Base-by-base conservation (phyloP, 1,139 yeast genomes). In the Kurtzmaniella quercitrusa region DNA sequence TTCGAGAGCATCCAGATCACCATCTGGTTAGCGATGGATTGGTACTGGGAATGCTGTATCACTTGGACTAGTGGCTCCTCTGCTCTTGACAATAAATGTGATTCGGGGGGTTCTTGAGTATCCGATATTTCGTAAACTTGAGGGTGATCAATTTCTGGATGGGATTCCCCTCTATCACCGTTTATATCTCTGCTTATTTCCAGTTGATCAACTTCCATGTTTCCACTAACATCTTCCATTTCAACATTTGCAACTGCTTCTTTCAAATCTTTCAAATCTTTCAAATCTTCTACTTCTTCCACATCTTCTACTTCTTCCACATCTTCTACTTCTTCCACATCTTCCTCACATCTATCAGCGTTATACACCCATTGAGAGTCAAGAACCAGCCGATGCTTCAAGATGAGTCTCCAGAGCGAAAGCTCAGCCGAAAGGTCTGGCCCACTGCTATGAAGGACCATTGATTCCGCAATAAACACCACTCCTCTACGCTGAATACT, bases 331-430 rank as follows among this genome's bases (percentile, higher is more conserved):
- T 10, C 33, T 29, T 4, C 33, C 14, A 10, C 9, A 5, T 6
- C 6, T 29, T 29, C 16, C 5, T 5, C 6, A 10, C 16, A 14
- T 12, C 16, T 29, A 5, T 29, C 33, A 5, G 23, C 23, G 8
- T 3, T 33, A 10, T 27, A 27, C 14, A 27, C 31, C 73, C 73
- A 68, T 0, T 66, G 63, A 2, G 25, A 31, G 25, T 7, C 14
- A 14, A 23, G 65, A 49, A 1, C 46, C 37, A 56, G 44, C 42
- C 74, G 55, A 33, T 50, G 50, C 3, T 52, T 48, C 31, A 74
- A 38, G 7, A 63, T 54, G 8, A 53, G 53, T 16, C 49, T 51
- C 80, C 81, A 75, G 50, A 53, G 52, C 8, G 53, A 54, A 2
- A 67, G 42, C 45, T 67, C 73, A 1, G 50, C 31, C 9, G 47